Percentiles rank a stretch among this genome's conserved stretches.
phyloP scores from a whole-genome alignment of 2,329 filamentous ascomycete genomes.

The Triangularia setosa region DNA sequence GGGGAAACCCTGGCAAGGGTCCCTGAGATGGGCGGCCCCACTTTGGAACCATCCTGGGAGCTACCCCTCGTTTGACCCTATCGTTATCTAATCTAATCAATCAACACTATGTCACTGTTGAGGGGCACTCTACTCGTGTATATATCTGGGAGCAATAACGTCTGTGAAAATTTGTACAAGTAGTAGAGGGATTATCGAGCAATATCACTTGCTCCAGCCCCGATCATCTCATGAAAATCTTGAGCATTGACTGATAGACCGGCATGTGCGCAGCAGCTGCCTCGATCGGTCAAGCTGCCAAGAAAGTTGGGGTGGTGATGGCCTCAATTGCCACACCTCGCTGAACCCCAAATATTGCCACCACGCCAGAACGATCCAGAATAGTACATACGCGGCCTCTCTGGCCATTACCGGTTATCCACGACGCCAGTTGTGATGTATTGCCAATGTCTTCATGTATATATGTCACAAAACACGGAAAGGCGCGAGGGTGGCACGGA shows the following conservation, averaged over 20 bases:
- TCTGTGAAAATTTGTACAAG: background rate
- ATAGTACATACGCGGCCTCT: no score
- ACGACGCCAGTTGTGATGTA: no score
- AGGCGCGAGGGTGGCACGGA: no score
- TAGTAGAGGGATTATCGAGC: background rate
- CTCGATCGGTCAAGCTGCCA: background rate
- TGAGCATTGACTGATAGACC: background rate
- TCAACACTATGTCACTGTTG: background rate
- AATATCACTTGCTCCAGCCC: background rate
- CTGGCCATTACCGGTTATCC: no score
- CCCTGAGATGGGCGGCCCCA: background rate
- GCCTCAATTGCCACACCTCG: no score
- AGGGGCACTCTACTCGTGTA: background rate
- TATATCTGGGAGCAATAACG: background rate
- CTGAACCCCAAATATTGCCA: no score
- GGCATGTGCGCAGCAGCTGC: background rate
- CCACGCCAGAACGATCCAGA: no score
- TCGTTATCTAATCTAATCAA: slow-evolving; percentile 1
- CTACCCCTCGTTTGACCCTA: background rate
- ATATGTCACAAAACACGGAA: no score
- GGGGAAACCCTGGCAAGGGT: background rate
- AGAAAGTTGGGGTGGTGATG: no score
- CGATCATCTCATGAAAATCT: background rate
- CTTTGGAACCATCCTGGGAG: background rate
- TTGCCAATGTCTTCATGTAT: no score